Conservation (phyloP, 305 asterid species). For the Lippia alba region DNA sequence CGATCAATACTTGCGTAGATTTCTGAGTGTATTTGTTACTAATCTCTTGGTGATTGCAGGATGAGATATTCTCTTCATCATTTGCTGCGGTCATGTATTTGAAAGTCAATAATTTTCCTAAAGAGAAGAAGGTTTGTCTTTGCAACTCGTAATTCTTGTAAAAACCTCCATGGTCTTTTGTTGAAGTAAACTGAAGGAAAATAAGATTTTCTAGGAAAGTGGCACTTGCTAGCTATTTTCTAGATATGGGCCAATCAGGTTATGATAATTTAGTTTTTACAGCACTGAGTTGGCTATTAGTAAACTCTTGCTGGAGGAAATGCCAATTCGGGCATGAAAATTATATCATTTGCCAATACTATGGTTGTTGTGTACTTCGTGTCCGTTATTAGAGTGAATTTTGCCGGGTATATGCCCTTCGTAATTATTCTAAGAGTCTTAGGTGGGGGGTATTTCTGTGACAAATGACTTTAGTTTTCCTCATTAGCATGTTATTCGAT, state of each 20-base stretch:
- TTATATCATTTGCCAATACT: neutral
- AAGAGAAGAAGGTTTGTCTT: conserved; percentile 74
- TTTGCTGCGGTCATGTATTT: conserved; percentile 96
- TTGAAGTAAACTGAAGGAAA: neutral
- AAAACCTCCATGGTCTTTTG: conserved; percentile 22
- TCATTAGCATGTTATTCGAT: conserved; percentile 2
- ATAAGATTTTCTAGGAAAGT: conserved; percentile 11
- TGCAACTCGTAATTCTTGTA: neutral
- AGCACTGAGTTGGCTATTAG: neutral
- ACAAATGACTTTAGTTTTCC: neutral
- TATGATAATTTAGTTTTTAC: neutral
- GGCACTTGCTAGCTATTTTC: conserved; percentile 3
- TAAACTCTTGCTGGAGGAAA: neutral
- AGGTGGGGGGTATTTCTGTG: conserved; percentile 13
- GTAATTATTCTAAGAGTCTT: neutral
- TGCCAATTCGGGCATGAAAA: neutral
- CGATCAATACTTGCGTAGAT: neutral
- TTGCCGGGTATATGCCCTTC: conserved; percentile 8
- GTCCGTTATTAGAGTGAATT: neutral
- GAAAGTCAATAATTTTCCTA: conserved; percentile 71
- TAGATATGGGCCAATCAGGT: neutral
- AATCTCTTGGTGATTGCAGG: conserved; percentile 53
- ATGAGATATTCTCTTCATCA: conserved; percentile 88
- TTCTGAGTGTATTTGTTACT: conserved; percentile 13
- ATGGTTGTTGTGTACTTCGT: neutral